Percentiles rank a stretch among this genome's conserved stretches.
Evolutionary conservation across 805 yeast genomes (phyloP).

Genomic region (Schwanniomyces pseudopolymorphus): DNA sequence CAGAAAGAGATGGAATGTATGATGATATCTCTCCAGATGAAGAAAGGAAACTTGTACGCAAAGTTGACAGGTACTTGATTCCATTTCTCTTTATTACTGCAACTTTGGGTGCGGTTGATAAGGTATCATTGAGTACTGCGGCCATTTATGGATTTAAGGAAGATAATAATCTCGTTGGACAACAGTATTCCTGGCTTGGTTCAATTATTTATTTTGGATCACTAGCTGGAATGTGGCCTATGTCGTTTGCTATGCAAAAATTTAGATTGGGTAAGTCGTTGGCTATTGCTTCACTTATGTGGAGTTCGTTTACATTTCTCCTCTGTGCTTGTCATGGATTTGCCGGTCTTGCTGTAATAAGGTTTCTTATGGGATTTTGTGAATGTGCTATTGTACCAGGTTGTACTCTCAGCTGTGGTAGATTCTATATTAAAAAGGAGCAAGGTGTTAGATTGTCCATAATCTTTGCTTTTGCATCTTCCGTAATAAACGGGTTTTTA

Average conservation of each 20-base stretch:
- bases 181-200: constrained; percentile 19
- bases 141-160: constrained; percentile 17
- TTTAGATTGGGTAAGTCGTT: constrained; percentile 24
- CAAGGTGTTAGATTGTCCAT: constrained; percentile 15
- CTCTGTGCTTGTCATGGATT: constrained; percentile 12
- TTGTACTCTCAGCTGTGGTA: constrained; percentile 11
- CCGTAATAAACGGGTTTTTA: constrained; percentile 22
- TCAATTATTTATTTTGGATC: constrained; percentile 17
- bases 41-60: constrained; percentile 9
- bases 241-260: constrained; percentile 14
- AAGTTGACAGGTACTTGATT: constrained; percentile 13
- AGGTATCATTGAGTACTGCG: constrained; percentile 16
- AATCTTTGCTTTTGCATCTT: constrained; percentile 18
- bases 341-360: constrained; percentile 14
- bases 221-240: constrained; percentile 16
- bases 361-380: constrained; percentile 24
- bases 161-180: constrained; percentile 10
- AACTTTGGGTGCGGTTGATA: constrained; percentile 20
- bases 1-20: constrained; percentile 9
- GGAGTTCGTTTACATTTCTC: constrained; percentile 15
- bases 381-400: constrained; percentile 27
- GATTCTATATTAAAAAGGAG: constrained; percentile 16
- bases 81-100: constrained; percentile 14
- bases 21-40: constrained; percentile 14
- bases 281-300: constrained; percentile 15